These are phyloP conservation scores for Candida glucosophila DNA, from an alignment of 1,139 yeast species.

Conservation along the genomic window DNA sequence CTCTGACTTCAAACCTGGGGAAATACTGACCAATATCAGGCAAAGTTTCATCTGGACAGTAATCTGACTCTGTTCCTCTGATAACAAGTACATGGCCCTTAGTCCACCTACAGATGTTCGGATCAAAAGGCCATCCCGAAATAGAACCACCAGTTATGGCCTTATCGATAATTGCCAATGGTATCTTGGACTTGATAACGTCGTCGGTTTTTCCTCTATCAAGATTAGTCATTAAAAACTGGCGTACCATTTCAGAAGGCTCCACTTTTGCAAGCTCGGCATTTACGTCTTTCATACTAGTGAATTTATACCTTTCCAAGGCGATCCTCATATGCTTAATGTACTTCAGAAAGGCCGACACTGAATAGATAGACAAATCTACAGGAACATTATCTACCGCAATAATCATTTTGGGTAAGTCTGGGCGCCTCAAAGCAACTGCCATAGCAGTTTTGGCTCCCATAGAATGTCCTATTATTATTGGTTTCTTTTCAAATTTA, in stretches of 20 bases:
- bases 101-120: constrained; percentile 45
- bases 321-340: constrained; percentile 54
- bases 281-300: constrained; percentile 61
- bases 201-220: constrained; percentile 35
- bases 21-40: constrained; percentile 71
- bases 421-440: constrained; percentile 62
- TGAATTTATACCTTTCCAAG: constrained; percentile 32
- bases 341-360: constrained; percentile 53
- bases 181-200: constrained; percentile 43
- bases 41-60: constrained; percentile 79
- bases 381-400: constrained; percentile 91
- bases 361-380: constrained; percentile 45
- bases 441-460: constrained; percentile 97
- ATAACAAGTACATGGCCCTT: constrained; percentile 67
- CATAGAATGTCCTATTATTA: constrained; percentile 90
- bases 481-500: constrained; percentile 46
- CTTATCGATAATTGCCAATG: constrained; percentile 59
- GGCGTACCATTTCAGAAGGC: constrained; percentile 52
- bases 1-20: constrained; percentile 68
- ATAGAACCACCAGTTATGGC: constrained; percentile 55
- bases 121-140: constrained; percentile 71
- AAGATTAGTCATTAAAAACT: constrained; percentile 69
- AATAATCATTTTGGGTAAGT: constrained; percentile 53
- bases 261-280: constrained; percentile 56
- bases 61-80: constrained; percentile 68